These are phyloP conservation scores for Metschnikowia chrysomelidarum DNA, from an alignment of 805 yeast genomes.

Conservation along the genomic window DNA sequence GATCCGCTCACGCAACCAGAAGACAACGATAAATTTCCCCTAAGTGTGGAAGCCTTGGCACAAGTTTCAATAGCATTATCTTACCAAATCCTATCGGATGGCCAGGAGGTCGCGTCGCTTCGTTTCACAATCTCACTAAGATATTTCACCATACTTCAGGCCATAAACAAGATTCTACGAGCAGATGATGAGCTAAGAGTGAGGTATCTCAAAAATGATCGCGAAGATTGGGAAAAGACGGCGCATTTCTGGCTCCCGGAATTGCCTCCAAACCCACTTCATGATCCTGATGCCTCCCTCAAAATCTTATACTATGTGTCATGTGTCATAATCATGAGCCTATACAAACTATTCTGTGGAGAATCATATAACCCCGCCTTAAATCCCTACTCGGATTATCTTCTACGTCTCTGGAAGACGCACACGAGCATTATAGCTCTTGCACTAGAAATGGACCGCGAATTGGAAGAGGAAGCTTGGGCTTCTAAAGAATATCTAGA, in stretches of 20 bases:
- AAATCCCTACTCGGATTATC: conserved; percentile 61
- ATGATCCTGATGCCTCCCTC: conserved; percentile 22
- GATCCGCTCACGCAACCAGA: conserved; percentile 74
- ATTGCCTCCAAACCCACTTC: conserved; percentile 10
- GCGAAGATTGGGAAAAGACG: conserved; percentile 24
- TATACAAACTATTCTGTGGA: conserved; percentile 33
- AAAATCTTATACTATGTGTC: conserved; percentile 30
- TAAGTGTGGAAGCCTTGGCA: conserved; percentile 57
- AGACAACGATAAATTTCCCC: conserved; percentile 50
- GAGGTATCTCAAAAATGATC: conserved; percentile 41
- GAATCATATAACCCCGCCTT: conserved; percentile 38
- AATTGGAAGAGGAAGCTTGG: conserved; percentile 31
- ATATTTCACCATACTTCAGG: conserved; percentile 37
- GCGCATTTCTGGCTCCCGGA: conserved; percentile 28
- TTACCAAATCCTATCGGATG: conserved; percentile 20
- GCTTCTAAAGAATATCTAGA: conserved; percentile 23
- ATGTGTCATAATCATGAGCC: conserved; percentile 32
- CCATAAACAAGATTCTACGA: conserved; percentile 34
- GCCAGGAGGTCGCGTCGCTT: conserved; percentile 26
- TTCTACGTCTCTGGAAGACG: conserved; percentile 63
- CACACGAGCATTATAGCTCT: conserved; percentile 57
- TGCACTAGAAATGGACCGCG: conserved; percentile 53
- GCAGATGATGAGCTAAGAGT: conserved; percentile 44
- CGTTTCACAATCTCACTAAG: conserved; percentile 35
- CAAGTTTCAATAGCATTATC: conserved; percentile 47